phyloP scores from a whole-genome alignment of 257 asterid genomes.

The Plantago ovata region DNA sequence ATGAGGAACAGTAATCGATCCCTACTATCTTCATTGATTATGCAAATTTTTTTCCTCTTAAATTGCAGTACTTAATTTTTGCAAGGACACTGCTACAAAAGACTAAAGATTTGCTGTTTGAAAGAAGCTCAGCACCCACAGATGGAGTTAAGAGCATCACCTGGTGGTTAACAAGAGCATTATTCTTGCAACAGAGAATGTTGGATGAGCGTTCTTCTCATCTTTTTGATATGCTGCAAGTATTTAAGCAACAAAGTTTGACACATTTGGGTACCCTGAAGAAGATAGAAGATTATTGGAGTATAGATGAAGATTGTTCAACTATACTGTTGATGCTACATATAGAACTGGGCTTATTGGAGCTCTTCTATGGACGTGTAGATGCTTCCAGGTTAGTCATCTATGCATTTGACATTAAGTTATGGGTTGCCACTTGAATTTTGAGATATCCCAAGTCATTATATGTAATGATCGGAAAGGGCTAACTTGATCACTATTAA shows the following conservation, averaged over 20 bases:
- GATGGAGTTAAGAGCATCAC: slow-evolving; percentile 60
- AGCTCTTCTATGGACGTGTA: slow-evolving; percentile 72
- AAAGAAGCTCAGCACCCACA: slow-evolving; percentile 33
- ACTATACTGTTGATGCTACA: slow-evolving; percentile 37
- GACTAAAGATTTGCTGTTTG: slow-evolving; percentile 61
- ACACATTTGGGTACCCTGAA: slow-evolving; percentile 54
- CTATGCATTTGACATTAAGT: background rate
- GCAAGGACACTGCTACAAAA: slow-evolving; percentile 69
- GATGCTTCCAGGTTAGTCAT: slow-evolving; percentile 78
- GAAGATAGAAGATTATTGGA: slow-evolving; percentile 44
- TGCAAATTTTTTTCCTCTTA: no score
- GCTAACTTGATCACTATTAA: background rate
- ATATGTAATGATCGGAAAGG: slow-evolving; percentile 10
- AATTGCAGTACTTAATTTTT: slow-evolving; percentile 66
- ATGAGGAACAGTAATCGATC: no score
- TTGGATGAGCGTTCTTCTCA: slow-evolving; percentile 76
- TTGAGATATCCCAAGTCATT: slow-evolving; percentile 12
- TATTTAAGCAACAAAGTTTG: slow-evolving; percentile 48
- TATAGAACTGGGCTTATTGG: slow-evolving; percentile 77
- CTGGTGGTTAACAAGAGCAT: slow-evolving; percentile 89
- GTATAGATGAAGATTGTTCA: slow-evolving; percentile 15
- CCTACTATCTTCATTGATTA: no score
- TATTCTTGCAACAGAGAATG: slow-evolving; percentile 81
- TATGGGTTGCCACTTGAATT: slow-evolving; percentile 7
- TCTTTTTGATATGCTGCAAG: slow-evolving; percentile 79